Percentiles rank a stretch among this genome's conserved stretches.
phyloP scores from a whole-genome alignment of 495 filamentous ascomycete genomes.

The Stereocaulon alpinum region DNA sequence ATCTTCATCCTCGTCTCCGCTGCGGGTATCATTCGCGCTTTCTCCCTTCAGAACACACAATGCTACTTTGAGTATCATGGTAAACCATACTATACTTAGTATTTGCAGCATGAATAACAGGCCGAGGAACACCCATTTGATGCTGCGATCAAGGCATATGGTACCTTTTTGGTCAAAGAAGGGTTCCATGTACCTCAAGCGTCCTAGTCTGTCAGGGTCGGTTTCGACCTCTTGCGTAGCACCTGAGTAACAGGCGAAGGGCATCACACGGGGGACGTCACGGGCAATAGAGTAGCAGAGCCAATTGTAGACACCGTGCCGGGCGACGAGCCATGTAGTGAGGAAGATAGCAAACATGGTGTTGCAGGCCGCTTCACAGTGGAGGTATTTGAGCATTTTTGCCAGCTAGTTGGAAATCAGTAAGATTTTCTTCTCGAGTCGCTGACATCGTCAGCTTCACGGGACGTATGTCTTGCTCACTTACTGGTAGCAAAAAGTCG shows the following conservation, averaged over 20 bases:
- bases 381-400: slow-evolving; percentile 87
- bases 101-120: slow-evolving; percentile 69
- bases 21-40: slow-evolving; percentile 76
- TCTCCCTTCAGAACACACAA: slow-evolving; percentile 61
- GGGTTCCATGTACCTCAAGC: slow-evolving; percentile 55
- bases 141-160: slow-evolving; percentile 62
- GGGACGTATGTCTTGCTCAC: slow-evolving; percentile 20
- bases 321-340: slow-evolving; percentile 69
- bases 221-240: slow-evolving; percentile 30
- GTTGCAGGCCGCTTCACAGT: slow-evolving; percentile 67
- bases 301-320: slow-evolving; percentile 68
- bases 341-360: slow-evolving; percentile 79
- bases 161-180: slow-evolving; percentile 57
- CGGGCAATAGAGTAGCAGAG: slow-evolving; percentile 73
- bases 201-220: slow-evolving; percentile 36
- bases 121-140: slow-evolving; percentile 66
- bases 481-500: slow-evolving; percentile 76
- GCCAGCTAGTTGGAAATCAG: slow-evolving; percentile 52
- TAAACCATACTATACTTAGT: slow-evolving; percentile 80
- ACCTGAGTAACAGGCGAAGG: slow-evolving; percentile 60
- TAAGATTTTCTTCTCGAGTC: not conserved
- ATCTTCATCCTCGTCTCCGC: slow-evolving; percentile 72
- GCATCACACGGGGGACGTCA: slow-evolving; percentile 52
- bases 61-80: slow-evolving; percentile 74
- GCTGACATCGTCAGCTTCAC: not conserved